These are phyloP conservation scores for Ogataea ganodermae DNA, from an alignment of 805 yeast genomes.

Conservation along the genomic window DNA sequence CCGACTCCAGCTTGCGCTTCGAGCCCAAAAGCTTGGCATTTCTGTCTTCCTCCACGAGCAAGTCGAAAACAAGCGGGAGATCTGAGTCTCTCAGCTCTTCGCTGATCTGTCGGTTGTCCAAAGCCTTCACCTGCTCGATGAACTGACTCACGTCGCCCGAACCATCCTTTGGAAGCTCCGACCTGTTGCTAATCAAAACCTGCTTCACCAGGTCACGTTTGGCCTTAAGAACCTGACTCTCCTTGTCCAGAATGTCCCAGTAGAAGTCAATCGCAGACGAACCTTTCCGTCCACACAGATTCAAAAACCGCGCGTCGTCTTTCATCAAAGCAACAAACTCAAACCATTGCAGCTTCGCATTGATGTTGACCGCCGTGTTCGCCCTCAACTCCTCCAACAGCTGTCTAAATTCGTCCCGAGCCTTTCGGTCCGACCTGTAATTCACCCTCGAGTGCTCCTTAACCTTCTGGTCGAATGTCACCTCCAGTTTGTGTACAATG, in stretches of 20 bases:
- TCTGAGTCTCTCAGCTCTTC: slow-evolving; percentile 20
- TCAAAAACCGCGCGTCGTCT: slow-evolving; percentile 57
- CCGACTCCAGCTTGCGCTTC: not conserved
- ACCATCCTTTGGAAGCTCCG: slow-evolving; percentile 16
- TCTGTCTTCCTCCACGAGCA: slow-evolving; percentile 20
- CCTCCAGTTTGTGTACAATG: slow-evolving; percentile 33
- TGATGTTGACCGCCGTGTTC: slow-evolving; percentile 32
- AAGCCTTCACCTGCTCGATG: slow-evolving; percentile 10
- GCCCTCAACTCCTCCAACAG: slow-evolving; percentile 42
- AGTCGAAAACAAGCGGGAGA: slow-evolving; percentile 20
- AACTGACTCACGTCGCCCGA: slow-evolving; percentile 21
- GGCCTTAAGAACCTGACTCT: slow-evolving; percentile 53
- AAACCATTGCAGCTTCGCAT: slow-evolving; percentile 59
- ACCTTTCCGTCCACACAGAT: slow-evolving; percentile 72
- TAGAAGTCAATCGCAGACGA: slow-evolving; percentile 77
- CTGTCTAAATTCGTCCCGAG: slow-evolving; percentile 58
- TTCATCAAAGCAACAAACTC: slow-evolving; percentile 54
- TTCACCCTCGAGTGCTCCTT: slow-evolving; percentile 41
- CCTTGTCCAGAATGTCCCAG: slow-evolving; percentile 71
- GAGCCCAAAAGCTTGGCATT: slow-evolving; percentile 7
- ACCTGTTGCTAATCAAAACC: slow-evolving; percentile 37
- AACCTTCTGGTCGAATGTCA: slow-evolving; percentile 30
- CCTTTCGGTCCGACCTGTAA: slow-evolving; percentile 60
- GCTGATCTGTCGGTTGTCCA: slow-evolving; percentile 11
- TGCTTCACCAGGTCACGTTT: slow-evolving; percentile 62